Evolutionary conservation across 2,329 filamentous ascomycete genomes (phyloP), one percentile per base, ranked within the genome.

Genomic region (Pseudocercospora macadamiae): DNA sequence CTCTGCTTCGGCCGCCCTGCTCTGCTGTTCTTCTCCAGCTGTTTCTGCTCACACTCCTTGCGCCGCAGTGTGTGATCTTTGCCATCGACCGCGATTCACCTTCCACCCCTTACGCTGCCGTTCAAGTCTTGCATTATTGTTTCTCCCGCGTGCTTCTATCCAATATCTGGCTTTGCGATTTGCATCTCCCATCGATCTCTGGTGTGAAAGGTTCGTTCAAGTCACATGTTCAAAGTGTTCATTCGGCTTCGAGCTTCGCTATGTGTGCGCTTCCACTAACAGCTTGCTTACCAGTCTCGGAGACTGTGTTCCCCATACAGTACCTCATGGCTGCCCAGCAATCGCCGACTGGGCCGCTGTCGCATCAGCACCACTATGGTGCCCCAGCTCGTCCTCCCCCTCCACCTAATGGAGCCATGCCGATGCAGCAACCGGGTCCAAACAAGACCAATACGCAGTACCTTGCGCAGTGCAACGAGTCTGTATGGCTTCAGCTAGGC

Each of bases 401-500:
- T 61, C 83, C 77, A 71, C 83, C 77, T 71, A 86, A 76, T 74
- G 84, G 69, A 59, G 75, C 77, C 62, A 66, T 70, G 60, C 68
- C 62, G 25, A 74, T 78, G 71, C 79, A 76, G 56, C 70, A 67
- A 54, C 82, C 81, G 60, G 78, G 76, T 48, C 83, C 86, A 66
- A 85, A 84, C 68, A 80, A 83, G 65, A 82, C 84, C 51, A 83
- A 89, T 19, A 86, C 89, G 67, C 89, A 93, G 68, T 89, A 91
- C 72, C 85, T 96, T 54, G 82, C 86, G 4, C 80, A 85, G 5
- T 84, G 93, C 71, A 97, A 96, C 70, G 93, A 97, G 77, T 83
- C 84, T 49, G 87, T 96, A 55, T 97, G 93, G 93, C 83, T 96
- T 71, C 90, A 95, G 74, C 89, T 97, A 67, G 93, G 93, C 34